Base-by-base conservation (phyloP, 2,329 filamentous ascomycete species). In the Fusarium sp. region DNA sequence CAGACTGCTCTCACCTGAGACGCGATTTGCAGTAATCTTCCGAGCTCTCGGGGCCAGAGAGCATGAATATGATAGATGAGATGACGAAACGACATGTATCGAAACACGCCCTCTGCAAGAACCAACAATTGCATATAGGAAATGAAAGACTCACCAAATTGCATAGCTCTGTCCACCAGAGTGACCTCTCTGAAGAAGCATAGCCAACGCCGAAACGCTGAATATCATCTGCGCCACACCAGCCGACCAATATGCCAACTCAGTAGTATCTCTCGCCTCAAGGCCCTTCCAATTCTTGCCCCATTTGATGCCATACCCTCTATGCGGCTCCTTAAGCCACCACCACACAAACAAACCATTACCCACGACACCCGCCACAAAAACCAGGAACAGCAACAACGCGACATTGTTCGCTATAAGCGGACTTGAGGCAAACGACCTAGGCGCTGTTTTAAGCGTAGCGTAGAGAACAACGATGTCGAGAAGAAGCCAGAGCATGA, bases 221-320 rank as follows among this genome's bases (percentile, higher is more conserved):
- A 82, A 78, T 15, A 82, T 75, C 58, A 85, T 77, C 74, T 88
- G 86, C 32, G 81, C 81, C 21, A 85, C 74, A 38, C 84, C 83
- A 3, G 85, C 85, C 12, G 84, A 85, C 84, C 85, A 88, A 60
- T 83, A 87, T 3, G 84, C 83, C 75, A 88, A 71, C 78, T 88
- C 87, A 5, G 86, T 86, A 35, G 83, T 85, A 77, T 88, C 87
- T 37, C 79, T 81, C 49, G 77, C 83, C 67, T 82, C 83, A 49
- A 68, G 77, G 30, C 80, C 83, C 75, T 83, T 80, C 76, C 81
- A 85, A 71, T 81, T 82, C 77, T 85, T 86, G 50, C 86, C 86
- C 60, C 83, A 79, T 74, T 87, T 86, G 69, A 85, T 79, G 3
- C 83, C 83, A 50, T 78, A 80, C 3, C 83, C 83, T 15, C 80